These are phyloP conservation scores for Rhodotorula sp. DNA, from an alignment of 1,284 basidiomycete species.

Conservation along the genomic window DNA sequence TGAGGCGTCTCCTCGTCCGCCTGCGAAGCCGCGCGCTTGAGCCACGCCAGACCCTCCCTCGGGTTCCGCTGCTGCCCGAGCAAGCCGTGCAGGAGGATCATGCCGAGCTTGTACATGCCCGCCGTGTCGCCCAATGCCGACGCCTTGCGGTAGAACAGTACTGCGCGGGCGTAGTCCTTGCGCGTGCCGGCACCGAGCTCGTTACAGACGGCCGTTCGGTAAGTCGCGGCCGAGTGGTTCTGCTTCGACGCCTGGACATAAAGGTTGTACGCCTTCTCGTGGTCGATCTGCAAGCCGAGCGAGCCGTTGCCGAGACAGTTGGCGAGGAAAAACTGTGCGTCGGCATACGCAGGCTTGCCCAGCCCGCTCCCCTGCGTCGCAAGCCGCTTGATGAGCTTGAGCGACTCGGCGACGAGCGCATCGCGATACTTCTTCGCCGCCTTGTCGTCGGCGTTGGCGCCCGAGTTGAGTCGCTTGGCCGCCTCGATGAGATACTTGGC, in stretches of 20 bases:
- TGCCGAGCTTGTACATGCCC: conserved; percentile 98
- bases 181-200: conserved; percentile 99
- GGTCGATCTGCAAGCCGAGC: conserved; percentile 90
- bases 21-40: conserved; percentile 90
- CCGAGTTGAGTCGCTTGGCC: conserved; percentile 67
- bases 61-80: conserved; percentile 81
- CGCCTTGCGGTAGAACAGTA: conserved; percentile 95
- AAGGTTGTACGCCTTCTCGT: conserved; percentile 96
- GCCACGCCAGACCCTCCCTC: conserved; percentile 90
- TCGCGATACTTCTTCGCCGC: conserved; percentile 76
- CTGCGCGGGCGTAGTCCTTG: conserved; percentile 79
- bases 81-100: conserved; percentile 84
- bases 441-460: conserved; percentile 44
- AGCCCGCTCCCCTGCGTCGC: conserved; percentile 69
- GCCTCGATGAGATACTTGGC: conserved; percentile 98
- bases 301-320: conserved; percentile 96
- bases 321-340: conserved; percentile 99
- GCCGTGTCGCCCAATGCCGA: conserved; percentile 93
- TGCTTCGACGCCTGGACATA: conserved; percentile 97
- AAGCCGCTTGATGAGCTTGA: conserved; percentile 88
- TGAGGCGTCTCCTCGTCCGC: conserved; percentile 99
- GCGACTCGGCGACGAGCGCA: conserved; percentile 75
- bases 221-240: conserved; percentile 91
- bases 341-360: conserved; percentile 68
- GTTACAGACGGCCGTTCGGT: conserved; percentile 97